A percentile compares a stretch with the other conserved stretches of the same genome.
Conservation (phyloP, 2,329 filamentous ascomycete genomes). For the Xylariaceae sp. region DNA sequence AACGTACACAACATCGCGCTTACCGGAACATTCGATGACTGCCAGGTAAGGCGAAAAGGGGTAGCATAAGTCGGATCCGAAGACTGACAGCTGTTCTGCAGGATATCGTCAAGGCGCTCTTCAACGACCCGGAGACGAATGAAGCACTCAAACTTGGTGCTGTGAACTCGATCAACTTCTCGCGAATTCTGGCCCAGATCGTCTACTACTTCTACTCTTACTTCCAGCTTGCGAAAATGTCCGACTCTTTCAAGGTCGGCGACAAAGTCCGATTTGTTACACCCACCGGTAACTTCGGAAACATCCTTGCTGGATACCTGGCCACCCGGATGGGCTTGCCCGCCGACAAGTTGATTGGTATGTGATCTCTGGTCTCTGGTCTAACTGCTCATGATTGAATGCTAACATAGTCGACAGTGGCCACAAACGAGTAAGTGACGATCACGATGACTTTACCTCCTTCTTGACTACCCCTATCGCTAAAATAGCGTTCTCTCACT, state of each 20-base stretch:
- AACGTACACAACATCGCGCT: conserved; percentile 93
- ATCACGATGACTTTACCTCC: neutral
- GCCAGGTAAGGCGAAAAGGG: conserved; percentile 47
- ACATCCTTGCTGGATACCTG: conserved; percentile 91
- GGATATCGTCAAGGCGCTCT: conserved; percentile 91
- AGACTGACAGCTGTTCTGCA: conserved; percentile 2
- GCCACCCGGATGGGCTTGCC: conserved; percentile 86
- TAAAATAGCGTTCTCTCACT: neutral
- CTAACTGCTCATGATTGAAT: neutral
- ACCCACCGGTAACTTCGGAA: conserved; percentile 90
- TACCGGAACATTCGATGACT: conserved; percentile 90
- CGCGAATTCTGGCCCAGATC: conserved; percentile 91
- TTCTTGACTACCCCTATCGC: neutral
- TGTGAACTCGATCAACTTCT: conserved; percentile 96
- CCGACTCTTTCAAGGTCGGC: conserved; percentile 55
- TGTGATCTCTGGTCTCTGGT: neutral
- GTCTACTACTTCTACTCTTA: conserved; percentile 97
- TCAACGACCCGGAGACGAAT: conserved; percentile 82
- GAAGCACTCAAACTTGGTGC: conserved; percentile 76
- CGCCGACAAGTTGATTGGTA: conserved; percentile 68
- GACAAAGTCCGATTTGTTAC: conserved; percentile 79
- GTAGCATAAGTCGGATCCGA: neutral
- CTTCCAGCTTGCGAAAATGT: conserved; percentile 66
- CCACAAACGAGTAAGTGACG: conserved; percentile 68
- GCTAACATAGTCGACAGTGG: conserved; percentile 44